These are phyloP conservation scores for Caryopteris hybrid DNA, from an alignment of 305 asterid genomes.

Conservation along the genomic window DNA sequence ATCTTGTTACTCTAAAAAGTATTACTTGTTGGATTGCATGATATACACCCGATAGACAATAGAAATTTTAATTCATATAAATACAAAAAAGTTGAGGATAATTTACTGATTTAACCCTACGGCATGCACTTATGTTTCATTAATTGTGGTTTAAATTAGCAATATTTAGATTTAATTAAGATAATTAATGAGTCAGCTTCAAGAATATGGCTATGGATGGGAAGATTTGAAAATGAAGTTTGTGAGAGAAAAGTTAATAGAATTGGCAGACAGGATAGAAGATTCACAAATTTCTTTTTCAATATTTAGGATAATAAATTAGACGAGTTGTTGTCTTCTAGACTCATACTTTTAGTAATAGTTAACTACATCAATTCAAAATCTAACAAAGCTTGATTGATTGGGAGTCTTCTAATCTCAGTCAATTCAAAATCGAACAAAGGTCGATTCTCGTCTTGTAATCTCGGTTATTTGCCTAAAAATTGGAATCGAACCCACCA, in stretches of 20 bases:
- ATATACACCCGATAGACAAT: too few species aligned
- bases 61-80: too few species aligned
- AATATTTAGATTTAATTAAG: background rate
- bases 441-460: too few species aligned
- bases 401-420: too few species aligned
- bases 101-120: background rate
- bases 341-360: background rate
- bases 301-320: constrained; percentile 11
- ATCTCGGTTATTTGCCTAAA: too few species aligned
- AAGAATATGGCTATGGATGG: background rate
- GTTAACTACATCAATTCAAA: background rate
- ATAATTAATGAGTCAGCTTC: constrained; percentile 23
- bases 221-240: constrained; percentile 32
- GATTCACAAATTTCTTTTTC: constrained; percentile 16
- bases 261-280: constrained; percentile 43
- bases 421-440: too few species aligned
- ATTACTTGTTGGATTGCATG: too few species aligned
- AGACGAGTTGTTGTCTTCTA: constrained; percentile 11
- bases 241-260: constrained; percentile 17
- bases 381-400: too few species aligned
- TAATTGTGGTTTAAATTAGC: constrained; percentile 18
- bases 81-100: too few species aligned
- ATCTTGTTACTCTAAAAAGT: too few species aligned
- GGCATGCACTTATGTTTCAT: background rate
- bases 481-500: too few species aligned